Base-by-base conservation (phyloP, 106 monocot species). In the Phalaenopsis equestris region DNA sequence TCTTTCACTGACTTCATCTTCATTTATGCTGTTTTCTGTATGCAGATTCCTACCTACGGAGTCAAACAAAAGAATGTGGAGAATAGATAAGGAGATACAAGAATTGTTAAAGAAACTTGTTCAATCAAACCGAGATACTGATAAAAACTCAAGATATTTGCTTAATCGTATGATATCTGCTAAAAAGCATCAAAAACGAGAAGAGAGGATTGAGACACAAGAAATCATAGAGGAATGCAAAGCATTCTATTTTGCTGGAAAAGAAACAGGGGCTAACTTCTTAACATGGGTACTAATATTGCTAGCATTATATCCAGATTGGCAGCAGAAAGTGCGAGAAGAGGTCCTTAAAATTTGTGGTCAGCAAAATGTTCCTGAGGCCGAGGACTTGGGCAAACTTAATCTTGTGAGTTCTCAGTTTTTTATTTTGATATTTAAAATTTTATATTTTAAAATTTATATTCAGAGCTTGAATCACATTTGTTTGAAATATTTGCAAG, bases 201-300 rank as follows among this genome's bases (percentile, higher is more conserved):
- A 45, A 45, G 43, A 45, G 6, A 45, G 43, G 6, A 74, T 74
- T 19, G 43, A 74, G 41, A 74, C 41, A 42, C 74, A 19, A 42
- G 74, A 74, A 45, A 74, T 74, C 74, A 42, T 74, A 43, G 74
- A 74, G n/a, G 74, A 74, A 43, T 74, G 74, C 19, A 74, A 74
- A 39, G 18, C 74, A n/a, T 74, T 74, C 43, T 74, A 74, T 7
- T 74, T 74, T 45, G 74, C 74, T 19, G 74, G 74, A 8, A 74
- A 74, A 45, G 74, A 74, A 74, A 74, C 74, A 3, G 43, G 74
- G 5, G 74, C 74, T 42, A 74, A 74, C 43, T 74, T 74, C 74
- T 43, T 74, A 36, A 74, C 74, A 4, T 74, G 74, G 74, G 74
- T 45, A 17, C 74, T 74, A n/a, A 74, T 74, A 74, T 42, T 45